Evolutionary conservation across 768 basidiomycete genomes (phyloP).

Genomic region (Rhodocollybia butyracea): DNA sequence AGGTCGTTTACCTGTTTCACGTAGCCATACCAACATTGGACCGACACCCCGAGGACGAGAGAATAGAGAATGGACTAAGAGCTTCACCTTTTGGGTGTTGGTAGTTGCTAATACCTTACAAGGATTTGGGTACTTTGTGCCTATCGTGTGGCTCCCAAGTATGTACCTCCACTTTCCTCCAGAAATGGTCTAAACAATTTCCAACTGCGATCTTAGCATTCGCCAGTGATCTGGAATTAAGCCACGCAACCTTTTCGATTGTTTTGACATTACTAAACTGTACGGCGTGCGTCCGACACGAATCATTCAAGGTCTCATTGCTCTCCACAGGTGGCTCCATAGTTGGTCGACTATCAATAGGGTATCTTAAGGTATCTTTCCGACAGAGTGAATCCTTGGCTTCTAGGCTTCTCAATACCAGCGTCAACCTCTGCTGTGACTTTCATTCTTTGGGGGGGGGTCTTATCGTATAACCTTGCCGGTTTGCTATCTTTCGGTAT

Average conservation of each 20-base stretch:
- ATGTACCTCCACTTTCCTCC: background rate
- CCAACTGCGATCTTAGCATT: constrained; percentile 17
- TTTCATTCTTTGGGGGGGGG: constrained; percentile 30
- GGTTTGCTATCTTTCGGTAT: constrained; percentile 24
- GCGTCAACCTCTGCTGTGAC: constrained; percentile 19
- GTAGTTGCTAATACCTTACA: constrained; percentile 21
- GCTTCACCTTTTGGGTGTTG: constrained; percentile 20
- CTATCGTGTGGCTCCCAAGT: constrained; percentile 24
- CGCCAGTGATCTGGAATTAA: constrained; percentile 17
- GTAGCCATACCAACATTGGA: constrained; percentile 4
- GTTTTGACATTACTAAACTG: constrained; percentile 21
- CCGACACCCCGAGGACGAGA: constrained; percentile 13
- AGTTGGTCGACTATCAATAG: constrained; percentile 19
- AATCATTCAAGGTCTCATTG: constrained; percentile 6
- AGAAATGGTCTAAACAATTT: background rate
- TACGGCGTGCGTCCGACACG: no score
- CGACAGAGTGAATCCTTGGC: constrained; percentile 16
- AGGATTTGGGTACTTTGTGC: constrained; percentile 24
- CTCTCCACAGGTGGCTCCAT: constrained; percentile 17
- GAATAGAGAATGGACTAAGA: constrained; percentile 15
- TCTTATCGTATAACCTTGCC: constrained; percentile 16
- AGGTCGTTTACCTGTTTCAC: constrained; percentile 22
- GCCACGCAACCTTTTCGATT: constrained; percentile 12
- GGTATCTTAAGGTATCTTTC: constrained; percentile 23
- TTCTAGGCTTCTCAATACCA: constrained; percentile 14